phyloP scores from a whole-genome alignment of 306 rosid species.

The Crotalaria pallida region DNA sequence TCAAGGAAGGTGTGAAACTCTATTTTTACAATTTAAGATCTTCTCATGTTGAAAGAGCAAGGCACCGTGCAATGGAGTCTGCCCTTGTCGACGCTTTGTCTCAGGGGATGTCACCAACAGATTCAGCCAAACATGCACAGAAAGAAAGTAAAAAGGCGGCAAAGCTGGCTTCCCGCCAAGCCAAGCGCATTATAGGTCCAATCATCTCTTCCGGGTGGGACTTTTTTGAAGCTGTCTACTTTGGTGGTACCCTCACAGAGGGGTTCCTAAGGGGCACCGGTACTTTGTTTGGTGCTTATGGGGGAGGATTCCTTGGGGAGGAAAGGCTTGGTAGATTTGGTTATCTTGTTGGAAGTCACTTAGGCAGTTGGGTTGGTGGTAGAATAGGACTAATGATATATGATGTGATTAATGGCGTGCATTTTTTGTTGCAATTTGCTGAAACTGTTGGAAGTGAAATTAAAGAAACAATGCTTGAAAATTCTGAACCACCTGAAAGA shows the following conservation, averaged over 20 bases:
- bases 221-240: constrained; percentile 80
- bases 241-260: constrained; percentile 66
- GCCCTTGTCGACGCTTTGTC: constrained; percentile 54
- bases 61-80: constrained; percentile 43
- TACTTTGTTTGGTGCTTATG: constrained; percentile 72
- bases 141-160: constrained; percentile 71
- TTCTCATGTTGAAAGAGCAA: constrained; percentile 47
- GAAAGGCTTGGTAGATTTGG: constrained; percentile 78
- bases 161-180: constrained; percentile 58
- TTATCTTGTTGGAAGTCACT: constrained; percentile 82
- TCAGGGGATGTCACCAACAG: constrained; percentile 48
- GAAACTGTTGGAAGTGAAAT: constrained; percentile 38
- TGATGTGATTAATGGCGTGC: constrained; percentile 73
- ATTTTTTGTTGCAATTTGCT: constrained; percentile 43
- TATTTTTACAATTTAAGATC: constrained; percentile 59
- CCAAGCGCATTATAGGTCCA: constrained; percentile 74
- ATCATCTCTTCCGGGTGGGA: constrained; percentile 94
- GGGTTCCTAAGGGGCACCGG: constrained; percentile 74
- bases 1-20: constrained; percentile 81
- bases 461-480: constrained; percentile 21
- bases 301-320: constrained; percentile 67
- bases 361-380: constrained; percentile 94
- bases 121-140: constrained; percentile 60
- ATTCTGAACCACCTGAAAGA: constrained; percentile 28
- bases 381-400: constrained; percentile 76